Base-by-base conservation (phyloP, 1,139 yeast species). In the Diutina neorugosa region DNA sequence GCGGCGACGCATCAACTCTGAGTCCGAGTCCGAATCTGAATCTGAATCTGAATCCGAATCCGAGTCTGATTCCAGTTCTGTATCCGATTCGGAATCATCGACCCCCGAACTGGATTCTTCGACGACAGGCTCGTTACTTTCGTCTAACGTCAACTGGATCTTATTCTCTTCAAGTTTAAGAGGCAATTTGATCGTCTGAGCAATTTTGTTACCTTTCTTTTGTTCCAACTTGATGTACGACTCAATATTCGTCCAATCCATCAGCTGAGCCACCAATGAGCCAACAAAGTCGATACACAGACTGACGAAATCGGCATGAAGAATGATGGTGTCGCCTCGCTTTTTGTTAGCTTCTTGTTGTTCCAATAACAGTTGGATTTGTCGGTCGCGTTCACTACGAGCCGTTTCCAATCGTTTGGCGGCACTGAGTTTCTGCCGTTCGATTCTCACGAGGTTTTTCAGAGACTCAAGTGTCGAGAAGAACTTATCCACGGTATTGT, bases 161-260 rank as follows among this genome's bases (percentile, higher is more conserved):
- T 80, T 84, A 63, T 86, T 86, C 51, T 85, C 81, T 52, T 75
- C 73, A 63, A 93, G 72, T 54, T 89, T 82, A 61, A 93, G 73
- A 0, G 96, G 96, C 43, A 83, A 64, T 51, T 74, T 73, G 53
- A 91, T 84, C 54, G 74, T 62, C 46, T 71, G 68, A 0, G 97
- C 96, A 52, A 84, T 72, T 2, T 70, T 65, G 60, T 86, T 86
- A 0, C 84, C 84, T 58, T 84, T 78, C 1, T 72, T 67, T 60
- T 88, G 84, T 61, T 91, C 96, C 52, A 82, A 74, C 53, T 76
- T 70, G 53, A 93, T 82, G 54, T 84, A 70, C 58, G 84, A 82
- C 63, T 86, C 96, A 56, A 91, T 90, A 58, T 89, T 86, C 40
- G 81, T 77, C 98, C 98, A 93, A 64, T 93, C 98, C 91, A 89